A percentile compares a stretch with the other conserved stretches of the same genome.
Evolutionary conservation across 225 moss, liverwort and hornwort genomes (phyloP).

Genomic region (Pseudoscleropodium purum): DNA sequence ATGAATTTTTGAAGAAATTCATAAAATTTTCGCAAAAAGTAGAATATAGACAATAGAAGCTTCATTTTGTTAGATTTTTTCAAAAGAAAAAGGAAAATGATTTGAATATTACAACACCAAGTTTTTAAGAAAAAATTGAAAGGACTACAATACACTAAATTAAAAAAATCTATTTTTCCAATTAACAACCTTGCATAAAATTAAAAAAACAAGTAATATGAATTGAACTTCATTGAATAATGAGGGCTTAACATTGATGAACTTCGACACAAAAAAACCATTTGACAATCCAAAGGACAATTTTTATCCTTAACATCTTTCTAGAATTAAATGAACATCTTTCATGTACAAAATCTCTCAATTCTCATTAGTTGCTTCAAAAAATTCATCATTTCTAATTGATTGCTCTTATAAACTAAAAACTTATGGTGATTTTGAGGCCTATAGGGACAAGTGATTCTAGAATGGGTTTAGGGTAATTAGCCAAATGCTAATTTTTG

Average conservation of each 20-base stretch:
- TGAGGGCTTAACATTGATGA: neutral
- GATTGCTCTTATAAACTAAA: neutral
- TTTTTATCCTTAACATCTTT: rapidly evolving
- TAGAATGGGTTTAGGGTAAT: no score
- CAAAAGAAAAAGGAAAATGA: neutral
- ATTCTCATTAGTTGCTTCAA: neutral
- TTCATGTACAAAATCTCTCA: neutral
- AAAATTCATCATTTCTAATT: neutral
- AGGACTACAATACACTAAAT: rapidly evolving
- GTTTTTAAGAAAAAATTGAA: neutral
- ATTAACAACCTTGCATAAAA: neutral
- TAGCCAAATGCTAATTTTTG: no score
- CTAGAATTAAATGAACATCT: neutral
- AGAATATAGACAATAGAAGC: neutral
- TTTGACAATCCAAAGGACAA: neutral
- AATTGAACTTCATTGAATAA: neutral
- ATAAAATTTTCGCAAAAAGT: no score
- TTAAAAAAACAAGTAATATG: neutral
- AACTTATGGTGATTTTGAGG: neutral
- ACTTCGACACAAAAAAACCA: neutral
- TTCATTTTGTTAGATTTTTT: neutral
- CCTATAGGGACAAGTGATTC: rapidly evolving
- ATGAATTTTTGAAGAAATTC: no score
- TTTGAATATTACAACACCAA: neutral
- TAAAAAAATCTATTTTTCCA: neutral